A percentile compares a stretch with the other conserved stretches of the same genome.
phyloP scores from a whole-genome alignment of 2,329 filamentous ascomycete genomes.

The Massarina eburnea region DNA sequence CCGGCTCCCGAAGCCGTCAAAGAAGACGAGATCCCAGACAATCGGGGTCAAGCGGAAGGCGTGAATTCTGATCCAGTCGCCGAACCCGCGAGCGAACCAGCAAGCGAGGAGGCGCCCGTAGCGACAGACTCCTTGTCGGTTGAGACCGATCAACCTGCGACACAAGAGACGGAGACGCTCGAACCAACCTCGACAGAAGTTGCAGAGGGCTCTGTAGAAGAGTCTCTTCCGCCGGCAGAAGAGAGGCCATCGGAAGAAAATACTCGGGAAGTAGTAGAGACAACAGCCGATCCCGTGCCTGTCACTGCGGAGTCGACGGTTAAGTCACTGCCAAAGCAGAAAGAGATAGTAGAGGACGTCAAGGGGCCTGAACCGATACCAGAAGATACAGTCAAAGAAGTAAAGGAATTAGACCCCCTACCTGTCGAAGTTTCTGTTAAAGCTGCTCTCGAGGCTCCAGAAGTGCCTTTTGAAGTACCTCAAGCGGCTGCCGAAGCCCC shows the following conservation, averaged over 20 bases:
- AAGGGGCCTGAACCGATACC: conserved; percentile 1
- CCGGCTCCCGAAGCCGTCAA: conserved; percentile 4
- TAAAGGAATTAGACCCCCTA: background rate
- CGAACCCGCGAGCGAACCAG: background rate
- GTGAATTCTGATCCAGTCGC: background rate
- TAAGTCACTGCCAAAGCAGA: background rate
- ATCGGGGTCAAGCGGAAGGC: background rate
- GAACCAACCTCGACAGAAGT: background rate
- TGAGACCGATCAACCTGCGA: background rate
- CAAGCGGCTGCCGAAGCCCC: background rate
- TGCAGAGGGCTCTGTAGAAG: background rate
- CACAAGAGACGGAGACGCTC: no score
- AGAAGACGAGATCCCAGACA: conserved; percentile 2
- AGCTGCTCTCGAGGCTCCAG: background rate
- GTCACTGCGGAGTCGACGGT: background rate
- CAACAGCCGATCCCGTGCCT: no score
- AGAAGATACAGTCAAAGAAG: background rate
- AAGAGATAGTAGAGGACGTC: conserved; percentile 1
- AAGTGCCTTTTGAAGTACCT: background rate
- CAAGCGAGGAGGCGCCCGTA: background rate
- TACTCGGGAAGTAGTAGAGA: background rate
- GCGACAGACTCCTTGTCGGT: background rate
- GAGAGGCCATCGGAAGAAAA: background rate
- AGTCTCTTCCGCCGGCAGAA: background rate
- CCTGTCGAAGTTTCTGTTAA: background rate